Percentiles rank a stretch among this genome's conserved stretches.
Evolutionary conservation across 2,329 filamentous ascomycete genomes (phyloP).

Genomic region (Diplodia sapinea): DNA sequence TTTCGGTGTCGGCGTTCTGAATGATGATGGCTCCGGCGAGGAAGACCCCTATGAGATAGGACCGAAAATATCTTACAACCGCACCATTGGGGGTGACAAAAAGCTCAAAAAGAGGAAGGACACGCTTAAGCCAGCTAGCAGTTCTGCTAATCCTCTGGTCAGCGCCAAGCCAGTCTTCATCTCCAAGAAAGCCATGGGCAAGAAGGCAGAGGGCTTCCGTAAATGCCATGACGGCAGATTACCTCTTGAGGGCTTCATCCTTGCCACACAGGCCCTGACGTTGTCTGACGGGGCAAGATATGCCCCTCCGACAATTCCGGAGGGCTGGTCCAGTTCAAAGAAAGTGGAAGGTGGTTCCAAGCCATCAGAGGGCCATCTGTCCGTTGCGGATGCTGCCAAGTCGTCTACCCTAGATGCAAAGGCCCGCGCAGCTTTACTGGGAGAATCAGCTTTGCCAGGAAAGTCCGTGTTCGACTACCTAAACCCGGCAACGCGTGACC

Average conservation of each 20-base stretch:
- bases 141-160: constrained; percentile 67
- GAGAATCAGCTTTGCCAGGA: constrained; percentile 79
- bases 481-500: constrained; percentile 75
- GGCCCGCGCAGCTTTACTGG: constrained; percentile 77
- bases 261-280: constrained; percentile 60
- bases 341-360: constrained; percentile 40
- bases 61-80: constrained; percentile 86
- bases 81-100: constrained; percentile 79
- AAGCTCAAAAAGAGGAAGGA: constrained; percentile 67
- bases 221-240: constrained; percentile 84
- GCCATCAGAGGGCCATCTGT: constrained; percentile 56
- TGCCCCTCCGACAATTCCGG: constrained; percentile 70
- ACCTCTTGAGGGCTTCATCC: constrained; percentile 79
- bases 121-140: constrained; percentile 45
- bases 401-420: constrained; percentile 76
- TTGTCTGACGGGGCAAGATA: constrained; percentile 57
- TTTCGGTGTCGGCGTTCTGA: constrained; percentile 86
- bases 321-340: constrained; percentile 71
- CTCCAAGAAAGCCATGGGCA: constrained; percentile 65
- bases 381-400: constrained; percentile 78
- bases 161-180: constrained; percentile 75
- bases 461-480: constrained; percentile 98
- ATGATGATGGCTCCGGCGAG: constrained; percentile 92
- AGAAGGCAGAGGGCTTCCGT: constrained; percentile 56
- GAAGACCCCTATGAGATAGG: constrained; percentile 94